Evolutionary conservation across 257 asterid species (phyloP).

Genomic region (Nicotiana undulata): DNA sequence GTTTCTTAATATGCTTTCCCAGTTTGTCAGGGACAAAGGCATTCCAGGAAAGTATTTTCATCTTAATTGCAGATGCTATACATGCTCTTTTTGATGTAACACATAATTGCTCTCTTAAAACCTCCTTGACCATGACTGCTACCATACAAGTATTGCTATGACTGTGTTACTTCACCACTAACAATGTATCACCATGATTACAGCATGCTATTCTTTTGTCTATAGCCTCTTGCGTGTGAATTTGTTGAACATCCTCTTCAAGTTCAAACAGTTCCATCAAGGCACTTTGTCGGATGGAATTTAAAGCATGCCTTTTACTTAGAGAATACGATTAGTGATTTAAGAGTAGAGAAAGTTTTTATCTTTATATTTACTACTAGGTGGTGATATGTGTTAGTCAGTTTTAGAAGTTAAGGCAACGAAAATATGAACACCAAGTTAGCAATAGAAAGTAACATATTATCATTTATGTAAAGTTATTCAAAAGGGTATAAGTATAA

Average conservation of each 20-base stretch:
- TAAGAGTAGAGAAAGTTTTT: no score
- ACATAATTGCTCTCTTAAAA: neutral
- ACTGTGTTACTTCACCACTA: neutral
- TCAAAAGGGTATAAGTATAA: no score
- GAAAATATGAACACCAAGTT: no score
- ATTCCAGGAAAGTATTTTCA: neutral
- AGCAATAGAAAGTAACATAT: no score
- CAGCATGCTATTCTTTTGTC: neutral
- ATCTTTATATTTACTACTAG: no score
- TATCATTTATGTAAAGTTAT: no score
- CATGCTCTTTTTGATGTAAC: neutral
- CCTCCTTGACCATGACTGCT: neutral
- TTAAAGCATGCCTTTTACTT: no score
- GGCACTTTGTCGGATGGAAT: no score
- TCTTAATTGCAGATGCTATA: no score
- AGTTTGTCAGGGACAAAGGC: neutral
- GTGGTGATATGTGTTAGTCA: no score
- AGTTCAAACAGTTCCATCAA: slow-evolving; percentile 1
- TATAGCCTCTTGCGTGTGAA: neutral
- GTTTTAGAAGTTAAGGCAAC: no score
- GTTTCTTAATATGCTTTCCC: neutral
- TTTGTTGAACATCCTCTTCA: neutral
- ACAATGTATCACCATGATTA: neutral
- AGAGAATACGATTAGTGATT: no score
- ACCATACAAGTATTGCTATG: neutral